Conservation (phyloP, 768 basidiomycete species). For the Crucibulum laeve region DNA sequence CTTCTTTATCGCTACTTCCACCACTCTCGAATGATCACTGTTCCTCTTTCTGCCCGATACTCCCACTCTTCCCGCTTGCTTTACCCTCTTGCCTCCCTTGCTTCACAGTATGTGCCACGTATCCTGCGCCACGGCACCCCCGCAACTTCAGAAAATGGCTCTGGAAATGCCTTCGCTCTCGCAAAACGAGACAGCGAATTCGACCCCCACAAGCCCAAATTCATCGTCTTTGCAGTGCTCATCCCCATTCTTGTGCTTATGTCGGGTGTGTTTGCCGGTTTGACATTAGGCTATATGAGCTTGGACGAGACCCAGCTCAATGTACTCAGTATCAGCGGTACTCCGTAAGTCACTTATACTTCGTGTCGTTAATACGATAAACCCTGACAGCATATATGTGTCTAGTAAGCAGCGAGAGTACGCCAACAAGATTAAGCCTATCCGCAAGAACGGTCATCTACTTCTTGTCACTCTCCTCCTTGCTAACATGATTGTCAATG, state of each 20-base stretch:
- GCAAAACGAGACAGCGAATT: constrained; percentile 22
- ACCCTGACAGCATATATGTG: neutral
- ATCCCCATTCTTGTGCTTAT: constrained; percentile 81
- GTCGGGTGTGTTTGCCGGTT: constrained; percentile 86
- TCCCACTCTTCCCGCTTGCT: constrained; percentile 39
- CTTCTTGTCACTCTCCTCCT: constrained; percentile 79
- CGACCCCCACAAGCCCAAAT: constrained; percentile 22
- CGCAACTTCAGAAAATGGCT: neutral
- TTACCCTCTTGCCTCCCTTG: constrained; percentile 37
- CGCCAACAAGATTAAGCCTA: constrained; percentile 82
- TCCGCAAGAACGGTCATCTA: constrained; percentile 79
- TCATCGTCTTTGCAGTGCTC: constrained; percentile 45
- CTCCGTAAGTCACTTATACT: constrained; percentile 46
- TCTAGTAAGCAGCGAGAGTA: constrained; percentile 74
- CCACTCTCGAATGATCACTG: constrained; percentile 39
- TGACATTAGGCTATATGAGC: constrained; percentile 91
- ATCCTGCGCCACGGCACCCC: constrained; percentile 22
- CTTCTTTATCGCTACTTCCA: constrained; percentile 6
- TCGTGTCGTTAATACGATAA: neutral
- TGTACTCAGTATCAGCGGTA: constrained; percentile 82
- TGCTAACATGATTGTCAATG: constrained; percentile 91
- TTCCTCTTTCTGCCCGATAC: constrained; percentile 28
- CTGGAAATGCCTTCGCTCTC: constrained; percentile 7
- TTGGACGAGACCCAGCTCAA: constrained; percentile 90
- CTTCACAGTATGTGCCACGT: constrained; percentile 39